Conservation (phyloP, 306 rosid genomes). For the Calophaca sinica region DNA sequence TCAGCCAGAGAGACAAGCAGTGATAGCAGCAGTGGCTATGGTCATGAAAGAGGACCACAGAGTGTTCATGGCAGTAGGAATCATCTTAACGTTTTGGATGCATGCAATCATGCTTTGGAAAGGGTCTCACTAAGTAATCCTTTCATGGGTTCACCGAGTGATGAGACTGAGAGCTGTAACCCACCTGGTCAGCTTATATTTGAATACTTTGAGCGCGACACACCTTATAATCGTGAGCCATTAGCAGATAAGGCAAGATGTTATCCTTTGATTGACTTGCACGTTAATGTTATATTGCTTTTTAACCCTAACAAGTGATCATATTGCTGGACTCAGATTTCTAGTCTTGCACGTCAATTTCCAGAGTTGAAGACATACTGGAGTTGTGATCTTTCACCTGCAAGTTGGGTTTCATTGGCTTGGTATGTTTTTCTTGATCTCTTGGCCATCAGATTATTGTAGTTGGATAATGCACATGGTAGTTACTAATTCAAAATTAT, state of each 20-base stretch:
- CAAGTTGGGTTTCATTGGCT: constrained; percentile 92
- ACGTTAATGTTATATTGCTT: constrained; percentile 5
- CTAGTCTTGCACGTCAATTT: constrained; percentile 73
- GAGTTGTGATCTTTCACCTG: constrained; percentile 89
- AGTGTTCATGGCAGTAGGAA: constrained; percentile 51
- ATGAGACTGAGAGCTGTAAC: constrained; percentile 69
- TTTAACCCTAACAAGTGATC: constrained; percentile 42
- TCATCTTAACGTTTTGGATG: constrained; percentile 52
- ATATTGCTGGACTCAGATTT: constrained; percentile 62
- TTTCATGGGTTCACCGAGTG: constrained; percentile 69
- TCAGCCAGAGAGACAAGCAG: constrained; percentile 89
- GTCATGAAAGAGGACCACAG: constrained; percentile 62
- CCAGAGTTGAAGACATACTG: constrained; percentile 76
- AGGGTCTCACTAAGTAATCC: constrained; percentile 58
- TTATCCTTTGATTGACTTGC: constrained; percentile 36
- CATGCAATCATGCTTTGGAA: constrained; percentile 55
- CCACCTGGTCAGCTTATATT: constrained; percentile 74
- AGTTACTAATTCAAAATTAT: constrained; percentile 36
- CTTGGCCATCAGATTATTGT: constrained; percentile 9
- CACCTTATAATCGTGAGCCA: constrained; percentile 86
- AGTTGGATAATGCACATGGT: constrained; percentile 19
- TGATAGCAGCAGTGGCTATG: constrained; percentile 71
- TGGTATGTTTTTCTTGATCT: constrained; percentile 60
- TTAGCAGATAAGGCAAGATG: constrained; percentile 82
- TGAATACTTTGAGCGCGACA: constrained; percentile 76